Base-by-base conservation (phyloP, 148 eudicot genomes). In the Nepenthes gracilis region DNA sequence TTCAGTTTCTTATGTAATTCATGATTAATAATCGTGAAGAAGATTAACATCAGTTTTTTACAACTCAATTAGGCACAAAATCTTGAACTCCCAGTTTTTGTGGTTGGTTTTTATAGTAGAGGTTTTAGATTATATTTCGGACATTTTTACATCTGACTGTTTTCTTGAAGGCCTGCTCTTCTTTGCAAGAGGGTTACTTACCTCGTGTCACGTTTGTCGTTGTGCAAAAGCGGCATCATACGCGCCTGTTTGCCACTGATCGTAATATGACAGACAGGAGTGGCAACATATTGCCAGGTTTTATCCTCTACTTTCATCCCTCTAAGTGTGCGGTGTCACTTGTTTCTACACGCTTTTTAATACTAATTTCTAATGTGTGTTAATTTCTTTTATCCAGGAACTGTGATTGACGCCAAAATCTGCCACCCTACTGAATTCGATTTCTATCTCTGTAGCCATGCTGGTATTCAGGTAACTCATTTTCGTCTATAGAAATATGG, bases 181-280 rank as follows among this genome's bases (percentile, higher is more conserved):
- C 96, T 0, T 43, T 93, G 53, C 70, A 88, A 60, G 74, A 64
- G 1, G 63, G 61, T n/a, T 93, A 93, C 70, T 40, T 74, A 14
- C 96, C 96, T 0, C 81, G 36, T 2, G 74, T 88, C 1, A 93
- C 99, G 14, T 93, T 93, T 77, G 84, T 89, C 48, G 89, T 93
- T 4, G 99, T 88, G 57, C 99, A 88, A 60, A 93, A 93, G 64
- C 79, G 99, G 56, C 99, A 93, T 52, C 96, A 93, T 47, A 93
- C 99, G 2, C 88, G 96, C 1, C 87, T 93, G 7, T 93, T 93
- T 54, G 71, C 99, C 4, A 63, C 47, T 9, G 82, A 85, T 64
- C 58, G 43, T 2, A 75, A 9, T 15, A 35, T 74, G 32, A 79
- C 87, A 0, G 95, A 88, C 60, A 79, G 55, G 79, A 88, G 96